Base-by-base conservation (phyloP, 148 eudicot genomes). In the Fagopyrum homotropicum region DNA sequence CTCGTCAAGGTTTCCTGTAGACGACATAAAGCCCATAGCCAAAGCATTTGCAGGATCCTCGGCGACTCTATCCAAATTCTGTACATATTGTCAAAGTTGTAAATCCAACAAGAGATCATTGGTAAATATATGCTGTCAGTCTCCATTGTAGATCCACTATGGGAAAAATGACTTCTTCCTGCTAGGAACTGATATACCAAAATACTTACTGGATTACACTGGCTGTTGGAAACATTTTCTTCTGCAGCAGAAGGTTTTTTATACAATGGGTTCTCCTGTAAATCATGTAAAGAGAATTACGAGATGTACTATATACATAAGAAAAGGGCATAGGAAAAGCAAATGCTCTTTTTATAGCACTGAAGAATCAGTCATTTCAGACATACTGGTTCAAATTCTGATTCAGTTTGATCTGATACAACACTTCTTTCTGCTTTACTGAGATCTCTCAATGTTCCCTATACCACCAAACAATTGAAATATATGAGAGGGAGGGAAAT, bases 381-480 rank as follows among this genome's bases (percentile, higher is more conserved):
- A 66, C 71, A 14, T 66, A 66, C 71, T 43, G 46, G 71, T 66
- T 66, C 71, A 40, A 66, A 35, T 66, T 66, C 71, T 40, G 71
- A 66, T 40, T 66, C 71, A 40, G 46, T 12, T 66, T 66, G 71
- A 66, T 66, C 71, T 40, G 71, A 43, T 66, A 47, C 71, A 66
- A 66, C 7, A 43, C 19, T 43, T 66, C 71, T 66, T 66, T 45
- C 71, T 66, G 71, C 71, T 66, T 66, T 66, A 66, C 71, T 66
- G n/a, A 66, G 71, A 66, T 66, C 71, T 43, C 71, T 66, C 7
- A 66, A 40, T 66, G 71, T 66, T 66, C 71, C 71, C 71, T 66
- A 66, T 40, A 66, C 47, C 45, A 35, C 46, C 46, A 3, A 66
- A 14, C 71, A 43, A 63, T 2, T n/a, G 17, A 14, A 59, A 59